Base-by-base conservation (phyloP, 2,329 filamentous ascomycete species). In the Colletotrichum orchidophilum region DNA sequence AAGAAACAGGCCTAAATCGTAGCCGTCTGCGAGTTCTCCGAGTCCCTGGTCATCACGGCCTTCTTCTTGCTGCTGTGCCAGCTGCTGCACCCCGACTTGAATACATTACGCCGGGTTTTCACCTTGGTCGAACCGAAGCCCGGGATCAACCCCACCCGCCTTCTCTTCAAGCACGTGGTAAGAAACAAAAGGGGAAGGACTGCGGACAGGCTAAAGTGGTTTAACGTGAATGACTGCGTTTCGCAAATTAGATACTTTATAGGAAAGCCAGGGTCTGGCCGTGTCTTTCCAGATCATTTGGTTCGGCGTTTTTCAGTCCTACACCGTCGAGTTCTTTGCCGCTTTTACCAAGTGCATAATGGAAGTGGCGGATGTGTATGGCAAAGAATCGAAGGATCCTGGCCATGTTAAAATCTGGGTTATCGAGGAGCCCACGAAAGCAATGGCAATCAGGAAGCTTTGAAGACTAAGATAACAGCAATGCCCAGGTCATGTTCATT, bases 1-100 rank as follows among this genome's bases (percentile, higher is more conserved):
- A 57, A 55, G n/a, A n/a, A 68, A 26, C 50, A 63, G 21, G 59
- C 63, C 9, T 68, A 68, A 7, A 61, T 68, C 29, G 65, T 18
- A 21, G 52, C 35, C 39, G 57, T 63, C 13, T 68, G 63, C 52
- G 58, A 68, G 8, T 68, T 68, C 18, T 68, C 57, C 39, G 58
- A 68, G 39, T 68, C 65, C 6, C 39, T 68, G 0, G 65, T 68
- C 29, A 63, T 68, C 50, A 52, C 65, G 1, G 26, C 65, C 15
- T 68, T 68, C 39, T 68, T 68, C 52, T 15, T 57, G 21, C 27
- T 68, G 5, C 24, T 68, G 0, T 68, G 65, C 24, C 58, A 63
- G 27, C n/a, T 54, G 9, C 1, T 68, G 0, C 65, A 68, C 6
- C 35, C 29, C 2, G 58, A 63, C 7, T 11, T 24, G 2, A 11